Percentiles rank a stretch among this genome's conserved stretches.
phyloP scores from a whole-genome alignment of 2,329 filamentous ascomycete species.

The Aplosporella prunicola region DNA sequence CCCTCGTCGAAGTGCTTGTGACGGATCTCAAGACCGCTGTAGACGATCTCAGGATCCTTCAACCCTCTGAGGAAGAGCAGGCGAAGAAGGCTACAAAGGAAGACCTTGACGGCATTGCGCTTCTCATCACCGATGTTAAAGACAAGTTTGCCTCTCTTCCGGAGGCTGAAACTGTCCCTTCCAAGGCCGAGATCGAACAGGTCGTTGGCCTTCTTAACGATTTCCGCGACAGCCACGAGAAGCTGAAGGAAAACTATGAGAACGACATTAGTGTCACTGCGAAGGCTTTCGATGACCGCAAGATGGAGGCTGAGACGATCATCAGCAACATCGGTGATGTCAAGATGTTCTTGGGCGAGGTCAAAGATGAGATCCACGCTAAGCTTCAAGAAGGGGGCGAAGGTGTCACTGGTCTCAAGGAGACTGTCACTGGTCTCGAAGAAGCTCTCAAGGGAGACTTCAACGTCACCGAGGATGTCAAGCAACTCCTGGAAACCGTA shows the following conservation, averaged over 20 bases:
- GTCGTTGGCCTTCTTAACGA: constrained; percentile 45
- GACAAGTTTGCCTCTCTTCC: constrained; percentile 61
- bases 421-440: constrained; percentile 58
- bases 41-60: constrained; percentile 51
- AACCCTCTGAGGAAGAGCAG: constrained; percentile 41
- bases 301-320: constrained; percentile 71
- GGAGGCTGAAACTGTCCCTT: constrained; percentile 60
- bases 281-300: constrained; percentile 74
- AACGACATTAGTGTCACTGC: constrained; percentile 64
- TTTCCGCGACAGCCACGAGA: constrained; percentile 50
- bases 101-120: constrained; percentile 70
- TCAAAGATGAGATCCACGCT: constrained; percentile 65
- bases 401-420: constrained; percentile 50
- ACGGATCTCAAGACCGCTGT: constrained; percentile 66
- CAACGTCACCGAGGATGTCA: constrained; percentile 37
- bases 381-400: constrained; percentile 68
- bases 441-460: constrained; percentile 50
- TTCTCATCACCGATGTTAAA: constrained; percentile 79
- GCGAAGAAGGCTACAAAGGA: constrained; percentile 62
- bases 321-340: constrained; percentile 71
- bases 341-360: constrained; percentile 65
- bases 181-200: constrained; percentile 64
- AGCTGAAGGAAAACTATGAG: constrained; percentile 64
- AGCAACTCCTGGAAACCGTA: constrained; percentile 61
- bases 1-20: constrained; percentile 65